Percentiles rank a stretch among this genome's conserved stretches.
phyloP scores from a whole-genome alignment of 192 early-diverging fungal species.

The Umbelopsis vinacea region DNA sequence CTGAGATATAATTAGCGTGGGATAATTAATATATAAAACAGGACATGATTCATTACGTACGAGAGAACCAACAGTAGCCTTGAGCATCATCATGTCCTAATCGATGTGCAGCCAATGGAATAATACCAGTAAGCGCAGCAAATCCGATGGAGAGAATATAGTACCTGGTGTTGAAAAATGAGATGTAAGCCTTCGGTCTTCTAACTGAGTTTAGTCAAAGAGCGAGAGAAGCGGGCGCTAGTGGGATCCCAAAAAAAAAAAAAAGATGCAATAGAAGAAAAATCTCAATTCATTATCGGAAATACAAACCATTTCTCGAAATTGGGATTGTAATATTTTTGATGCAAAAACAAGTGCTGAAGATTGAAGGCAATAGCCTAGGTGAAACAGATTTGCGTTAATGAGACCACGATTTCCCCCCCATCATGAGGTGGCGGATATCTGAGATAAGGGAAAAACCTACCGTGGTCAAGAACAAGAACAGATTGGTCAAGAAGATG shows the following conservation, averaged over 20 bases:
- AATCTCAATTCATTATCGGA: background rate
- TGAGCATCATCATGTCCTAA: constrained; percentile 18
- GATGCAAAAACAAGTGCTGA: constrained; percentile 25
- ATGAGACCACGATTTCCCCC: background rate
- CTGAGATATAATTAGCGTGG: constrained; percentile 15
- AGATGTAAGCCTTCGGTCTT: background rate
- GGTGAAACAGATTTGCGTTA: background rate
- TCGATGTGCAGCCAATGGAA: constrained; percentile 18
- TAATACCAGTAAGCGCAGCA: background rate
- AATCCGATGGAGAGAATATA: constrained; percentile 19
- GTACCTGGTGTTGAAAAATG: constrained; percentile 1
- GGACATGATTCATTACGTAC: background rate
- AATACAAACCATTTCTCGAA: constrained; percentile 31
- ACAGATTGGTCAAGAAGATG: constrained; percentile 15
- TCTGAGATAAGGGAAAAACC: background rate
- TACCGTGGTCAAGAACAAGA: constrained; percentile 4
- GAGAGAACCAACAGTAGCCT: constrained; percentile 19
- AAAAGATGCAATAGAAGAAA: background rate
- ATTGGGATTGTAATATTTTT: constrained; percentile 13
- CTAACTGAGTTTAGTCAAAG: background rate
- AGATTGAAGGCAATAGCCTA: constrained; percentile 29
- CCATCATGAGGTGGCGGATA: background rate
- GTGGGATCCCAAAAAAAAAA: background rate
- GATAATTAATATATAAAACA: constrained; percentile 9
- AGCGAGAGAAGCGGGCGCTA: background rate